These are phyloP conservation scores for Pythium dissotocum DNA, from an alignment of 352 stramenopile genomes.

Conservation along the genomic window DNA sequence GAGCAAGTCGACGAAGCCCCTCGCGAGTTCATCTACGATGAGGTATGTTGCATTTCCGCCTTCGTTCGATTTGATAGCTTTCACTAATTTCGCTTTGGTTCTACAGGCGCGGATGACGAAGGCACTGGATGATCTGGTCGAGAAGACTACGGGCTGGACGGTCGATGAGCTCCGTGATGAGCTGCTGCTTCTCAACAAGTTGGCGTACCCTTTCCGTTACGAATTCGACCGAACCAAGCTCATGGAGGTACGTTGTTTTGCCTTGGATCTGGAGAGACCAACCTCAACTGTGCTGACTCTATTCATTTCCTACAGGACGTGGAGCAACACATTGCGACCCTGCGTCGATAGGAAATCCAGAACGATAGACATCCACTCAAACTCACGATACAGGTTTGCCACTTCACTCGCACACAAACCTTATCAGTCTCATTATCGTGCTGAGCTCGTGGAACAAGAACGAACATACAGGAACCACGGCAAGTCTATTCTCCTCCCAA, in stretches of 20 bases:
- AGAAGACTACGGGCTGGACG: constrained; percentile 63
- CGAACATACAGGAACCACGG: neutral
- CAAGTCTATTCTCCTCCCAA: neutral
- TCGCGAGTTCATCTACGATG: constrained; percentile 75
- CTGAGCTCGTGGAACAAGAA: neutral
- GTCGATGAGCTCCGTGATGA: constrained; percentile 75
- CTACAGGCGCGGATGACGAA: constrained; percentile 54
- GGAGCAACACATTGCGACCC: constrained; percentile 16
- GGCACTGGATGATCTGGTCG: constrained; percentile 50
- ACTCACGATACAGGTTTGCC: neutral
- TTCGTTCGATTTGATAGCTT: neutral
- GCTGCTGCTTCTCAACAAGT: constrained; percentile 65
- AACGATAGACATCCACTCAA: neutral
- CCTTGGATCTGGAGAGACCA: neutral
- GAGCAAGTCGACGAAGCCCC: constrained; percentile 9
- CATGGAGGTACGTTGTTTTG: constrained; percentile 49
- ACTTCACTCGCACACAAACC: neutral
- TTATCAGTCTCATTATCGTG: neutral
- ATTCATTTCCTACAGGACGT: constrained; percentile 8
- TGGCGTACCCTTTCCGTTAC: constrained; percentile 66
- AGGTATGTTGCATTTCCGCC: constrained; percentile 43
- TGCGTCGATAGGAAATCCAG: constrained; percentile 8
- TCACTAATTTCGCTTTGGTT: neutral
- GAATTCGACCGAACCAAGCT: constrained; percentile 62
- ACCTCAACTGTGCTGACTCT: neutral